Base-by-base conservation (phyloP, 768 basidiomycete genomes). In the Pisolithus microcarpus region DNA sequence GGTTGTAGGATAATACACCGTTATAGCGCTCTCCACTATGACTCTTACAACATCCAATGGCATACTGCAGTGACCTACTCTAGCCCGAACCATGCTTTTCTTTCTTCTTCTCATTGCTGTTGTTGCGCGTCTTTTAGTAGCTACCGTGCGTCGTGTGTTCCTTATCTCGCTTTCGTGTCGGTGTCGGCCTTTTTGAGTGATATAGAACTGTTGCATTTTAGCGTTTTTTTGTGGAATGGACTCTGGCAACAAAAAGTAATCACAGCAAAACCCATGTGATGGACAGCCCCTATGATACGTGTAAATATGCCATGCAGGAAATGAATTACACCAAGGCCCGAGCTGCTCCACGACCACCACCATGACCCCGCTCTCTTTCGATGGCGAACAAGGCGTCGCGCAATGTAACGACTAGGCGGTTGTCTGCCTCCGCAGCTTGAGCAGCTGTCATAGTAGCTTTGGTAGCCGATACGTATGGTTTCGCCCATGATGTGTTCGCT, bases 331-430 rank as follows among this genome's bases (percentile, higher is more conserved):
- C 75, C 81, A 81, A 87, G 36, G 85, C 84, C 39, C 77, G 73
- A 18, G 87, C 87, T 36, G 87, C 77, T 3, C 88, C 89, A 51
- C 80, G 71, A 7, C 90, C 89, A 26, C 84, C 88, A 23, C 89
- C 89, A 64, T 92, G 89, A 5, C 87, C 88, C 43, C 81, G 70
- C 66, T 92, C 89, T 59, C 80, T 84, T 64, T 88, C 85, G 50
- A 94, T 73, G 10, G 89, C 89, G 65, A 92, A 93, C 75, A 93
- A 74, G 2, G 88, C 84, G 68, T 94, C 91, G 36, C 82, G 72
- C 69, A 91, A 71, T 3, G 85, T 89, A 46, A 93, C 72, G 18
- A 74, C 54, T 47, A 75, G 75, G 56, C 81, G 73, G 19, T 71
- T 72, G 48, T 86, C 84, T 40, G 84, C 81, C 58, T 83, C 83